phyloP scores from a whole-genome alignment of 768 basidiomycete species.

The Trametes maxima region DNA sequence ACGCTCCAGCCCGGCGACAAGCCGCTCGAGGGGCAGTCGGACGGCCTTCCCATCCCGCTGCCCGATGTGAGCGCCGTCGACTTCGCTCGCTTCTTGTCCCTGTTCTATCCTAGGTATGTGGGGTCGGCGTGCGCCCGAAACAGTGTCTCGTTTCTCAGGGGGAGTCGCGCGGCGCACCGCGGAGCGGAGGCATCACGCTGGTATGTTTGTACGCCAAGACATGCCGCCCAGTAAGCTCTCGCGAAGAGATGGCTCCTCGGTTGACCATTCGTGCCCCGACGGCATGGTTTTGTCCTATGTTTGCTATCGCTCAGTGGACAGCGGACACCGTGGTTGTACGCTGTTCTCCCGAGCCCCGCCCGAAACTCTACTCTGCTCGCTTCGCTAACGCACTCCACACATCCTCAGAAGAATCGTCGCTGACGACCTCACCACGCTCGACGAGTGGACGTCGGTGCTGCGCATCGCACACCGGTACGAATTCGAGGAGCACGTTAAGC shows the following conservation, averaged over 20 bases:
- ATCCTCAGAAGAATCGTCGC: conserved; percentile 27
- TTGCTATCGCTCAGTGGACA: no score
- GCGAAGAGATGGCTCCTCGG: no score
- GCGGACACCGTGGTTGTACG: no score
- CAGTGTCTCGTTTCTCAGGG: background rate
- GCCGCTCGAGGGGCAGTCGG: conserved; percentile 15
- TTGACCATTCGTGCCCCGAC: no score
- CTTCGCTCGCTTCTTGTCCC: conserved; percentile 22
- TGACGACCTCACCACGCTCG: conserved; percentile 29
- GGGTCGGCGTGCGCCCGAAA: conserved; percentile 5
- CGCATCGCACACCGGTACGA: conserved; percentile 33
- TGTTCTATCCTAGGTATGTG: conserved; percentile 30
- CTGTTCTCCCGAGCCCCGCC: no score
- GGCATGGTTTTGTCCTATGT: no score
- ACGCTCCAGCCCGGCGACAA: conserved; percentile 9
- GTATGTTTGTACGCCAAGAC: background rate
- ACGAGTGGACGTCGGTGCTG: conserved; percentile 40
- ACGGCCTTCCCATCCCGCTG: conserved; percentile 22
- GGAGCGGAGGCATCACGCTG: background rate
- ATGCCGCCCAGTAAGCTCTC: no score
- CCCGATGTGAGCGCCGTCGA: conserved; percentile 15
- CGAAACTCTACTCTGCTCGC: background rate
- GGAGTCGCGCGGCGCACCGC: background rate
- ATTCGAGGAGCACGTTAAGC: conserved; percentile 32
- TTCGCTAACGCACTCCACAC: background rate